These are phyloP conservation scores for Naganishia kalamii DNA, from an alignment of 768 basidiomycete species.

Conservation along the genomic window DNA sequence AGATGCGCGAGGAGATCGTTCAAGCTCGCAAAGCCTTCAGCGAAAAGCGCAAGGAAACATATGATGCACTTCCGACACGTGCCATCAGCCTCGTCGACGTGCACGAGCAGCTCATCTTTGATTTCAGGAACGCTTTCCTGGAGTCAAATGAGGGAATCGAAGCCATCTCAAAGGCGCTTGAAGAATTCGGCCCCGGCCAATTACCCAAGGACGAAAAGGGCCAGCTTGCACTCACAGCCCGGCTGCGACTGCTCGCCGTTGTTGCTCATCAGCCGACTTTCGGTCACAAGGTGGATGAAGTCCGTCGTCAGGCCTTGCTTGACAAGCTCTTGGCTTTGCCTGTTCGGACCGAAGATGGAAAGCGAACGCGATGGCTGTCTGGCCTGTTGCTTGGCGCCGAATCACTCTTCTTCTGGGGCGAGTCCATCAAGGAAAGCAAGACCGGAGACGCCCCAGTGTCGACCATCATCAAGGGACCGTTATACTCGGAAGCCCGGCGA, in stretches of 20 bases:
- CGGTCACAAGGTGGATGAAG: slow-evolving; percentile 26
- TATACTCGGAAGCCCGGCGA: slow-evolving; percentile 57
- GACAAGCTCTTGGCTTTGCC: slow-evolving; percentile 7
- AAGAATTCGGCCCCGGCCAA: slow-evolving; percentile 50
- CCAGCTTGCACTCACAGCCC: slow-evolving; percentile 55
- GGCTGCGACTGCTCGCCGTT: slow-evolving; percentile 78
- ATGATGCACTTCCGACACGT: slow-evolving; percentile 60
- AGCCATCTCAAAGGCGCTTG: slow-evolving; percentile 70
- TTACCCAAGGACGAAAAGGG: background rate
- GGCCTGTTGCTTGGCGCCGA: slow-evolving; percentile 79
- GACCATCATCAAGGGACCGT: slow-evolving; percentile 53
- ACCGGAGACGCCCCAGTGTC: slow-evolving; percentile 51
- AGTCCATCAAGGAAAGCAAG: slow-evolving; percentile 61
- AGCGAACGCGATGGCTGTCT: slow-evolving; percentile 77
- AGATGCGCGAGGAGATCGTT: slow-evolving; percentile 35
- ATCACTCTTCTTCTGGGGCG: slow-evolving; percentile 67
- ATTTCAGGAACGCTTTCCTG: slow-evolving; percentile 74
- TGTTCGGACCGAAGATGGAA: slow-evolving; percentile 16
- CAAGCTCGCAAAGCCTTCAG: slow-evolving; percentile 48
- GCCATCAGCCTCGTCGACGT: slow-evolving; percentile 77
- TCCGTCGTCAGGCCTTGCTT: background rate
- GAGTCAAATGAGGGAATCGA: slow-evolving; percentile 59
- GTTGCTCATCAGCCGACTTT: slow-evolving; percentile 67
- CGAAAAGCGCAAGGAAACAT: slow-evolving; percentile 59
- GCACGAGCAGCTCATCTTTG: slow-evolving; percentile 80